Percentiles rank a stretch among this genome's conserved stretches.
These are phyloP conservation scores for Aspergillus sojae DNA, from an alignment of 2,329 filamentous ascomycete genomes.

Conservation along the genomic window DNA sequence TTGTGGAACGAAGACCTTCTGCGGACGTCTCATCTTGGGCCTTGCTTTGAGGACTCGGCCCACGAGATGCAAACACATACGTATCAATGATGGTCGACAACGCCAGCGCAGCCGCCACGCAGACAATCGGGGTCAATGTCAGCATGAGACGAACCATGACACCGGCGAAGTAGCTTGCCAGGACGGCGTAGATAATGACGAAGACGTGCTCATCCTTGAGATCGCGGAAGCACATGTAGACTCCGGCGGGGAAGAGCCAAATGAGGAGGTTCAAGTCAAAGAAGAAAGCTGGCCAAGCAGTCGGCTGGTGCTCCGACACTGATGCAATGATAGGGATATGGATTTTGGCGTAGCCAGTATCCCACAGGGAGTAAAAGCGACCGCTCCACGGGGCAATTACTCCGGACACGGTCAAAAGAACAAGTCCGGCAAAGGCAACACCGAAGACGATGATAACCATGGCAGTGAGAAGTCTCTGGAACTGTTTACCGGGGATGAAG, in stretches of 20 bases:
- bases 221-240: slow-evolving; percentile 96
- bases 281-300: slow-evolving; percentile 98
- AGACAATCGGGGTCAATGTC: slow-evolving; percentile 93
- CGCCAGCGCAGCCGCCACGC: slow-evolving; percentile 87
- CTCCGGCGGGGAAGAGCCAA: slow-evolving; percentile 97
- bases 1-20: slow-evolving; percentile 65
- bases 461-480: slow-evolving; percentile 82
- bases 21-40: slow-evolving; percentile 39
- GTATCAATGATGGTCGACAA: slow-evolving; percentile 86
- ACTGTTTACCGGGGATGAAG: slow-evolving; percentile 89
- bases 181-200: slow-evolving; percentile 93
- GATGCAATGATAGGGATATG: slow-evolving; percentile 99
- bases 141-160: slow-evolving; percentile 99
- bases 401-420: slow-evolving; percentile 79
- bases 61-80: slow-evolving; percentile 72
- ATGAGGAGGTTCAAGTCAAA: slow-evolving; percentile 98
- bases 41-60: slow-evolving; percentile 51
- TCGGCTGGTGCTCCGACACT: slow-evolving; percentile 99
- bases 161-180: slow-evolving; percentile 96
- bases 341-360: slow-evolving; percentile 97
- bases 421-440: slow-evolving; percentile 73
- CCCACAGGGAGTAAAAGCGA: slow-evolving; percentile 99
- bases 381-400: slow-evolving; percentile 97
- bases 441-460: slow-evolving; percentile 75
- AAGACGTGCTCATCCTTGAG: slow-evolving; percentile 97